Conservation (phyloP, 1,284 basidiomycete genomes). For the Coniferiporia weirii region DNA sequence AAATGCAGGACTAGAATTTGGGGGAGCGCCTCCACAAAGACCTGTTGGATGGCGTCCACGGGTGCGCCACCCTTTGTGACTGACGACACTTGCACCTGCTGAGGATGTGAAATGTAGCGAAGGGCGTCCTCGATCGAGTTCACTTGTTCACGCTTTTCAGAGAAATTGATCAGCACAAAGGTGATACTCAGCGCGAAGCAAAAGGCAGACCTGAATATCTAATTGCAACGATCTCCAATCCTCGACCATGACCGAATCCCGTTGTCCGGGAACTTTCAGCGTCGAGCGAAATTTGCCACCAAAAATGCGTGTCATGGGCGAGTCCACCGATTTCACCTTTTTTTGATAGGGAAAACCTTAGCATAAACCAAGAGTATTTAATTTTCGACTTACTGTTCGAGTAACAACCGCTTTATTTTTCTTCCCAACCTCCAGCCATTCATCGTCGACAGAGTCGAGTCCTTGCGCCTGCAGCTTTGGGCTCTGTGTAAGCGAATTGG, state of each 20-base stretch:
- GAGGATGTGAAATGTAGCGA: slow-evolving; percentile 72
- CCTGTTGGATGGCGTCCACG: slow-evolving; percentile 83
- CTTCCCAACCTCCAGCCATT: slow-evolving; percentile 93
- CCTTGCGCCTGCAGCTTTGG: slow-evolving; percentile 34
- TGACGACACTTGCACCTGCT: slow-evolving; percentile 73
- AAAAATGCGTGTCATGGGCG: slow-evolving; percentile 89
- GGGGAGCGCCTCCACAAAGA: slow-evolving; percentile 83
- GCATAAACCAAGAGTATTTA: slow-evolving; percentile 27
- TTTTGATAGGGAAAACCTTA: not conserved
- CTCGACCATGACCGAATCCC: slow-evolving; percentile 87
- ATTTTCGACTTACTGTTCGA: slow-evolving; percentile 47
- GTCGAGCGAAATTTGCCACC: slow-evolving; percentile 92
- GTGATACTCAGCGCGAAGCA: not conserved
- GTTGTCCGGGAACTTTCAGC: slow-evolving; percentile 74
- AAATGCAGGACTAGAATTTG: slow-evolving; percentile 87
- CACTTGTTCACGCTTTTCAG: slow-evolving; percentile 61
- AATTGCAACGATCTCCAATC: slow-evolving; percentile 89
- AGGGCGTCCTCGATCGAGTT: slow-evolving; percentile 83
- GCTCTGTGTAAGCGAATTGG: slow-evolving; percentile 38
- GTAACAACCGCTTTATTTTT: slow-evolving; percentile 84
- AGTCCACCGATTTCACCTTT: slow-evolving; percentile 76
- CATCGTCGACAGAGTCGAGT: slow-evolving; percentile 43
- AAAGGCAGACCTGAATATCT: slow-evolving; percentile 71
- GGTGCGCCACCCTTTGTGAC: slow-evolving; percentile 52
- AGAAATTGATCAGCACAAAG: slow-evolving; percentile 2